phyloP scores from a whole-genome alignment of 805 yeast species.

The Starmera dryadoides region DNA sequence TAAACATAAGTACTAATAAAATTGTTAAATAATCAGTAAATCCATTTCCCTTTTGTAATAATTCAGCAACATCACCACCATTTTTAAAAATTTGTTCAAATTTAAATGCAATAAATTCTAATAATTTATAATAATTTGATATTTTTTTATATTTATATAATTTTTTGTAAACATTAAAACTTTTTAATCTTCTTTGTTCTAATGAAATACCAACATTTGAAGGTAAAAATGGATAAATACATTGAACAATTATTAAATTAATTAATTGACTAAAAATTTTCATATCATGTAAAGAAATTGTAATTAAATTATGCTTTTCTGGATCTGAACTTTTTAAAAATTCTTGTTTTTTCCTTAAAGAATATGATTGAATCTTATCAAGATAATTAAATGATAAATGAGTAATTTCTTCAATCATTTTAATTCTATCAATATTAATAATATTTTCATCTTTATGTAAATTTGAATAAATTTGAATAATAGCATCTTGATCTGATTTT shows the following conservation, averaged over 20 bases:
- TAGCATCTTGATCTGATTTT: slow-evolving; percentile 2
- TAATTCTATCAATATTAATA: neutral
- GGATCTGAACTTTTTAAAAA: slow-evolving; percentile 4
- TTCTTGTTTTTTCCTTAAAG: slow-evolving; percentile 2
- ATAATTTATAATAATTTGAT: slow-evolving; percentile 10
- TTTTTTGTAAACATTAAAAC: slow-evolving; percentile 30
- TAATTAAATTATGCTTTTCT: slow-evolving; percentile 25
- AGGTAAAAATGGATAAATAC: slow-evolving; percentile 60
- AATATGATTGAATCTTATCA: slow-evolving; percentile 10
- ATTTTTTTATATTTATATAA: slow-evolving; percentile 11
- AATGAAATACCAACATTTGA: slow-evolving; percentile 56
- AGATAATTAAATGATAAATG: slow-evolving; percentile 6
- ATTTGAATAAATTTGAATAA: slow-evolving; percentile 12
- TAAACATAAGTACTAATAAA: slow-evolving; percentile 34
- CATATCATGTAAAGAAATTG: slow-evolving; percentile 82
- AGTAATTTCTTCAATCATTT: neutral
- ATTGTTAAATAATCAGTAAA: slow-evolving; percentile 51
- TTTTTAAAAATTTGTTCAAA: slow-evolving; percentile 18
- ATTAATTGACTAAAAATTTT: slow-evolving; percentile 60
- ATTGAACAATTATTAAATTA: slow-evolving; percentile 59
- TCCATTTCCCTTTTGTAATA: slow-evolving; percentile 60
- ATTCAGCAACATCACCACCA: slow-evolving; percentile 28
- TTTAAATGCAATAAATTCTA: slow-evolving; percentile 8
- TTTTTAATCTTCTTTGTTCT: slow-evolving; percentile 48
- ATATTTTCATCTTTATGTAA: neutral